Percentiles rank a stretch among this genome's conserved stretches.
Conservation (phyloP, 2,329 filamentous ascomycete species). For the Ophiostoma himal-ulmi region DNA sequence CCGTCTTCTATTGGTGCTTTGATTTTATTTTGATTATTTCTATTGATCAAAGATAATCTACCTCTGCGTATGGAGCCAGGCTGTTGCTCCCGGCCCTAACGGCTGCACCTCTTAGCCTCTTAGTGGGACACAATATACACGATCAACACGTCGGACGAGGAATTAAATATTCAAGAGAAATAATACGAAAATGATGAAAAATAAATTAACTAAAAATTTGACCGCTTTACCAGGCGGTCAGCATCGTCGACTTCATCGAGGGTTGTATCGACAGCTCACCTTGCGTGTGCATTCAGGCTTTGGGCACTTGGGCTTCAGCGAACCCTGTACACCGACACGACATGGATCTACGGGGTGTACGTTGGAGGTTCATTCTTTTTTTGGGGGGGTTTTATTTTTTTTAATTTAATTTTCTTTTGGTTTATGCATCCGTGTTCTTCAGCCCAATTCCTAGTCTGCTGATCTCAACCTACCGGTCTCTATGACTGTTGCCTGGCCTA, state of each 20-base stretch:
- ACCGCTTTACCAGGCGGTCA: background rate
- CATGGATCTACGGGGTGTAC: too few species aligned
- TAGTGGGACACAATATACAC: conserved; percentile 14
- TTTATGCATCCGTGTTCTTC: too few species aligned
- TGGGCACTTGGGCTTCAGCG: background rate
- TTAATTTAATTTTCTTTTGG: too few species aligned
- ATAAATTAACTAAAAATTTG: background rate
- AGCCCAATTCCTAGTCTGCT: too few species aligned
- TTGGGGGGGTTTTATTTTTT: too few species aligned
- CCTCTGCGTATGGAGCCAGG: background rate
- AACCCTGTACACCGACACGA: background rate
- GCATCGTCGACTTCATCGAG: background rate
- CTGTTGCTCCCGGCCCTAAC: conserved; percentile 10
- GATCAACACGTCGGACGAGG: background rate
- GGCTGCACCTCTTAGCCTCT: background rate
- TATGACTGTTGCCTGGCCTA: too few species aligned
- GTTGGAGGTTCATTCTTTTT: background rate
- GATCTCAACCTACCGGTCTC: too few species aligned
- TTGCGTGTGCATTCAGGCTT: background rate
- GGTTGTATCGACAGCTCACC: conserved; percentile 5
- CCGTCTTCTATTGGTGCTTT: background rate
- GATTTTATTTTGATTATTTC: too few species aligned
- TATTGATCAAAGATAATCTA: too few species aligned
- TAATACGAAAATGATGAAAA: too few species aligned
- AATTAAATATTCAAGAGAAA: too few species aligned